Base-by-base conservation (phyloP, 148 eudicot genomes). In the Hydrangea macrophylla region DNA sequence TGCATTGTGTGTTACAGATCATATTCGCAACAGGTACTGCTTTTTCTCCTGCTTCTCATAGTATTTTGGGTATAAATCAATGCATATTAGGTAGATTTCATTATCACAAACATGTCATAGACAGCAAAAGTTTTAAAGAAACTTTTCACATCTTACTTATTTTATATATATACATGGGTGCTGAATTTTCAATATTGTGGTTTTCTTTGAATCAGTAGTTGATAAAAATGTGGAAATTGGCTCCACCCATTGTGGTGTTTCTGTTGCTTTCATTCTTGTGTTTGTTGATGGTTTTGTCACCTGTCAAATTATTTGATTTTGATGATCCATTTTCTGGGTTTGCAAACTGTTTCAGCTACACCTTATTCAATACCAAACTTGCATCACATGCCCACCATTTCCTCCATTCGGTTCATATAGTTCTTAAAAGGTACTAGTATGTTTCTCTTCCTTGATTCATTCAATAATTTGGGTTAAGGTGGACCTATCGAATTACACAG, bases 391-490 rank as follows among this genome's bases (percentile, higher is more conserved):
- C 62, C 20, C 58, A 44, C 45, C 20, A 26, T 27, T 42, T 28
- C 7, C 1, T 60, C 58, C 70, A 35, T 64, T 69, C 67, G 15
- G 11, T 33, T 17, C 64, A 37, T 20, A 50, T 79, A 75, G 58
- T 58, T 60, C 71, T 75, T 30, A 74, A 61, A 70, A 73, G 88
- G 84, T n/a, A n/a, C n/a, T 82, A 22, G 12, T 6, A 28, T 13
- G 65, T 12, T 30, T 53, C 23, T 25, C 55, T 33, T 31, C 11
- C 32, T 27, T 63, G 7, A 22, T 55, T 68, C 3, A 17, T 28
- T 33, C 13, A 15, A 33, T 15, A 17, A 63, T 7, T 15, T 39
- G 51, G 6, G 22, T 37, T 68, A 20, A 24, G 1, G 7, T 9
- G 6, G 15, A 26, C 5, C 30, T 36, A n/a, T 23, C 23, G 12